Evolutionary conservation across 2,329 filamentous ascomycete species (phyloP).

Genomic region (Ilyonectria sp.): DNA sequence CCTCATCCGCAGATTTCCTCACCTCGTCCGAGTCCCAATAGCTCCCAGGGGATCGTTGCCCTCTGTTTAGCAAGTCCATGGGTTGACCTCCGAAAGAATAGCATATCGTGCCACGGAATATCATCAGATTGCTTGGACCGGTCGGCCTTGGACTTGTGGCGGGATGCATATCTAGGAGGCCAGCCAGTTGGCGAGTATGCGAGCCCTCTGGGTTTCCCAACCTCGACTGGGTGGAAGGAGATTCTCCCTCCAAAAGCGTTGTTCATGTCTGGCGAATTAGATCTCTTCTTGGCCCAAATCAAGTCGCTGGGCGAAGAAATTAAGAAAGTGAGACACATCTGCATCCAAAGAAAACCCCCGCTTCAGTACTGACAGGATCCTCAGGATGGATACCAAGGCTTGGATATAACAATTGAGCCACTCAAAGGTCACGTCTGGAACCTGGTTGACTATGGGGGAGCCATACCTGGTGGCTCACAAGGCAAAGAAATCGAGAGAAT

Average conservation of each 20-base stretch:
- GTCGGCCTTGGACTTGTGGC: background rate
- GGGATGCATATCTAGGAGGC: conserved; percentile 7
- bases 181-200: conserved; percentile 10
- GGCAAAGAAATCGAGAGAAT: background rate
- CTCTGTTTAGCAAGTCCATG: conserved; percentile 10
- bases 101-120: background rate
- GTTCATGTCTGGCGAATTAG: conserved; percentile 1
- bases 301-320: background rate
- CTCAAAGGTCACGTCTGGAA: conserved; percentile 17
- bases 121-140: conserved; percentile 5
- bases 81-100: conserved; percentile 2
- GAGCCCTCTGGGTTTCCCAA: background rate
- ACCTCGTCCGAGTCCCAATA: background rate
- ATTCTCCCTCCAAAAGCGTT: conserved; percentile 2
- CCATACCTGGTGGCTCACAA: background rate
- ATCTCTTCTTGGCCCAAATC: conserved; percentile 7
- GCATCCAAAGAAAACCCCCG: background rate
- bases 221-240: background rate
- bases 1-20: conserved; percentile 9
- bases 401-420: conserved; percentile 4
- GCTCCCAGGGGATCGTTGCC: background rate
- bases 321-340: background rate
- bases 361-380: background rate
- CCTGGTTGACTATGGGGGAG: conserved; percentile 10
- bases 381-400: conserved; percentile 1